These are phyloP conservation scores for Barbatosphaeria neglecta DNA, from an alignment of 495 filamentous ascomycete genomes.

Conservation along the genomic window DNA sequence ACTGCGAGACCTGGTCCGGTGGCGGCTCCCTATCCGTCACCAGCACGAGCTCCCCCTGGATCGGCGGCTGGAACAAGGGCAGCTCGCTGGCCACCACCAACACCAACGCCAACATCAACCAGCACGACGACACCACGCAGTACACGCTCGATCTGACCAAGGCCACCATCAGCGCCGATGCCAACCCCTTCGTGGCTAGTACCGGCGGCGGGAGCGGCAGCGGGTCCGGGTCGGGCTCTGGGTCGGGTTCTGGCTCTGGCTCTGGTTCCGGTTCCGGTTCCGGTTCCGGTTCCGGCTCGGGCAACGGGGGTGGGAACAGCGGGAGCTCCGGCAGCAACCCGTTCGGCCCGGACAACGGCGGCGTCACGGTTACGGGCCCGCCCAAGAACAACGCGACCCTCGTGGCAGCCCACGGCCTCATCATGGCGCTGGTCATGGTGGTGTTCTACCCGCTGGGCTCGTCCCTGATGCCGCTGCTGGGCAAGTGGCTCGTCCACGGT, in stretches of 20 bases:
- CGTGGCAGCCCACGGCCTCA: constrained; percentile 33
- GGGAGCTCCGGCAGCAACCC: constrained; percentile 11
- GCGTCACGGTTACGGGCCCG: constrained; percentile 3
- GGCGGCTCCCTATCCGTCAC: constrained; percentile 47
- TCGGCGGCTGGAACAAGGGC: constrained; percentile 54
- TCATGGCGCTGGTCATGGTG: constrained; percentile 47
- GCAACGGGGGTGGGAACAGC: constrained; percentile 6
- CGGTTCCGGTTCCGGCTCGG: constrained; percentile 4
- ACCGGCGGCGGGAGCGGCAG: constrained; percentile 2
- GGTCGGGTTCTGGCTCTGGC: neutral
- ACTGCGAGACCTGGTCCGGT: constrained; percentile 39
- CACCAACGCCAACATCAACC: constrained; percentile 32
- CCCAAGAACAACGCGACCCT: constrained; percentile 9
- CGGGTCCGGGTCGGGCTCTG: constrained; percentile 1
- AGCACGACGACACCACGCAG: constrained; percentile 45
- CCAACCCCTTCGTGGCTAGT: constrained; percentile 46
- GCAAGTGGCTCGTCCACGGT: constrained; percentile 43
- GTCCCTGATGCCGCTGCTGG: constrained; percentile 40
- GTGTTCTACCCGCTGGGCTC: constrained; percentile 47
- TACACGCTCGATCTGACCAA: constrained; percentile 46
- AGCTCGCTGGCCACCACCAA: constrained; percentile 42
- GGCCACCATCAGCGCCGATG: constrained; percentile 40
- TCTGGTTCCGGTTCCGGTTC: constrained; percentile 4
- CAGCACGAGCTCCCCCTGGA: constrained; percentile 43
- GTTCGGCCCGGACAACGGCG: constrained; percentile 9